phyloP scores from a whole-genome alignment of 495 filamentous ascomycete genomes.

The Ramalina peruviana region DNA sequence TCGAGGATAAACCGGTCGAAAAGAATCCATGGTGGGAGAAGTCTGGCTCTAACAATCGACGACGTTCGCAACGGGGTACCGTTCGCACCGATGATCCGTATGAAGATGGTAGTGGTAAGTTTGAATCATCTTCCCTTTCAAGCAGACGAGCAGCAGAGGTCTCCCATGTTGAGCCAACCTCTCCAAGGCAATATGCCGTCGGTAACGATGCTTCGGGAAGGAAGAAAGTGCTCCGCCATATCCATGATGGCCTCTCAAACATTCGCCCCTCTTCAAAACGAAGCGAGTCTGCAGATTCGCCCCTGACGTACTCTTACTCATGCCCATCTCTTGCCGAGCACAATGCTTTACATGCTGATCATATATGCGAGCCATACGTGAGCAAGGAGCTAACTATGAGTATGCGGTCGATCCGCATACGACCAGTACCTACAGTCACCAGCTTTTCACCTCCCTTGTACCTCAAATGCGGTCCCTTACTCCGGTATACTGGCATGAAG shows the following conservation, averaged over 20 bases:
- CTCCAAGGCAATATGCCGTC: conserved; percentile 8
- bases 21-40: conserved; percentile 41
- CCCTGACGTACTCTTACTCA: conserved; percentile 13
- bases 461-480: conserved; percentile 76
- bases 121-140: background rate
- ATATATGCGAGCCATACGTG: conserved; percentile 19
- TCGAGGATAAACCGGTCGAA: conserved; percentile 26
- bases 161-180: background rate
- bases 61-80: conserved; percentile 12
- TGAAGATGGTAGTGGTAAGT: conserved; percentile 36
- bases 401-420: conserved; percentile 25
- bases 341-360: conserved; percentile 12
- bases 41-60: conserved; percentile 21
- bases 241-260: background rate
- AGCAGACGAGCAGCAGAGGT: background rate
- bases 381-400: conserved; percentile 21
- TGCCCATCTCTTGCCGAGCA: conserved; percentile 13
- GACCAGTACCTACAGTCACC: conserved; percentile 36
- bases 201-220: background rate
- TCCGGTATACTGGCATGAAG: conserved; percentile 75
- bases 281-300: conserved; percentile 2
- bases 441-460: conserved; percentile 71
- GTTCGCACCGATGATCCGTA: conserved; percentile 23
- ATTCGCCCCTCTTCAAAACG: background rate
- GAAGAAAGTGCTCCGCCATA: background rate